These are phyloP conservation scores for Edaphochlamys debaryana DNA, from an alignment of 139 green algal species.

Conservation along the genomic window DNA sequence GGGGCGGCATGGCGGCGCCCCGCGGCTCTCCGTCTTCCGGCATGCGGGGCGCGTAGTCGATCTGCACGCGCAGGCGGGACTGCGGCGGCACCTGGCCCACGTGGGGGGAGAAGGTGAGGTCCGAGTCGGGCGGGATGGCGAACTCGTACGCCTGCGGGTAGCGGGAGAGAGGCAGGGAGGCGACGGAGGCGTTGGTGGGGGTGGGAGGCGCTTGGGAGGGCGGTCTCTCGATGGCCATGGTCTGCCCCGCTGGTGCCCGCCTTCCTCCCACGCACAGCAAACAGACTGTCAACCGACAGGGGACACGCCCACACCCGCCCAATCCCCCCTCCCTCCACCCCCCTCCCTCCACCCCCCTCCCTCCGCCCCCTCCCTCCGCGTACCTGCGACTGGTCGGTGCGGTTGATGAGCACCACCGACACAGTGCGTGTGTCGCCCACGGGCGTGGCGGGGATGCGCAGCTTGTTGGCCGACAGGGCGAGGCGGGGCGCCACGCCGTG, in stretches of 20 bases:
- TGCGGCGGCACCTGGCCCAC: conserved; percentile 50
- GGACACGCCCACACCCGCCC: too few species aligned
- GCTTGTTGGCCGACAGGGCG: conserved; percentile 58
- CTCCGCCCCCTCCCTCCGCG: neutral
- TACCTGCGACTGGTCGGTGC: conserved; percentile 45
- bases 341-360: neutral
- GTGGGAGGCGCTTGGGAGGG: too few species aligned
- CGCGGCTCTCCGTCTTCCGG: conserved; percentile 29
- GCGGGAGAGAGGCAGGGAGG: neutral
- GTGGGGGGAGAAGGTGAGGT: conserved; percentile 62
- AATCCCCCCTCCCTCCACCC: neutral
- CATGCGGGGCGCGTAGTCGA: conserved; percentile 54
- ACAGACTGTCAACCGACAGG: too few species aligned
- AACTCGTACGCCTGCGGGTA: conserved; percentile 68
- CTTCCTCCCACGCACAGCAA: too few species aligned
- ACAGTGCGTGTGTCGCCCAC: conserved; percentile 56
- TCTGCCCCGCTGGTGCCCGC: too few species aligned
- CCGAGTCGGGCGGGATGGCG: conserved; percentile 50
- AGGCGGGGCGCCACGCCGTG: conserved; percentile 54
- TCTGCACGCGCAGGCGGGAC: conserved; percentile 42
- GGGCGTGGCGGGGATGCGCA: conserved; percentile 66
- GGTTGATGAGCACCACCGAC: conserved; percentile 63
- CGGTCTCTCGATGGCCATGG: too few species aligned
- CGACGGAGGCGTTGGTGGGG: neutral
- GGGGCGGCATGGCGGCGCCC: neutral